Conservation (phyloP, 176 grass and related monocot species). For the Rhynchospora breviuscula region DNA sequence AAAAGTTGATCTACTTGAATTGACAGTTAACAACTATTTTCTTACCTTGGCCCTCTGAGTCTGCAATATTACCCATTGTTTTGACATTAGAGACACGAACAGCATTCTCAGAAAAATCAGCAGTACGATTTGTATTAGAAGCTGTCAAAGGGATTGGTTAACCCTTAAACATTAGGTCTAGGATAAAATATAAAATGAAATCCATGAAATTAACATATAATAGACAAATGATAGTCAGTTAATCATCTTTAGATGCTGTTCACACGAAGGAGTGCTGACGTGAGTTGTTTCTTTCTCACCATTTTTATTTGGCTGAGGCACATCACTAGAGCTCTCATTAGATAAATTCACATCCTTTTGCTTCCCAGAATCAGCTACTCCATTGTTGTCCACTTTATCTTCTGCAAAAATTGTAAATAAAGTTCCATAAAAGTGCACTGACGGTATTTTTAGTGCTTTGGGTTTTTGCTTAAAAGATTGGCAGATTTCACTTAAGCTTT, state of each 20-base stretch:
- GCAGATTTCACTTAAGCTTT: not conserved
- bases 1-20: not conserved
- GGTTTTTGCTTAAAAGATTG: not conserved
- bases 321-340: not conserved
- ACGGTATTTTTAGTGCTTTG: not conserved
- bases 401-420: conserved; percentile 8
- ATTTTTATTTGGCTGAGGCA: not conserved
- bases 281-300: not conserved
- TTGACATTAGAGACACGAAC: not conserved
- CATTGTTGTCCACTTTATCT: not conserved
- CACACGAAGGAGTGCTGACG: not conserved
- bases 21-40: not conserved
- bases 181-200: not conserved
- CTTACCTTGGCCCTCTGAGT: not conserved
- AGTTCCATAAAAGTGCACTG: not conserved
- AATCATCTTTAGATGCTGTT: not conserved
- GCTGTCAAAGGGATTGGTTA: not conserved
- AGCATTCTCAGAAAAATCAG: not conserved
- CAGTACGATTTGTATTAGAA: not conserved
- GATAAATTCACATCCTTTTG: not conserved
- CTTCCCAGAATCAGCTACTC: not conserved
- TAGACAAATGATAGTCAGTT: not conserved
- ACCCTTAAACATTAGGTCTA: not conserved
- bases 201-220: not conserved
- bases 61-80: not conserved